Evolutionary conservation across 2,329 filamentous ascomycete genomes (phyloP).

Genomic region (Exophiala calicioides): DNA sequence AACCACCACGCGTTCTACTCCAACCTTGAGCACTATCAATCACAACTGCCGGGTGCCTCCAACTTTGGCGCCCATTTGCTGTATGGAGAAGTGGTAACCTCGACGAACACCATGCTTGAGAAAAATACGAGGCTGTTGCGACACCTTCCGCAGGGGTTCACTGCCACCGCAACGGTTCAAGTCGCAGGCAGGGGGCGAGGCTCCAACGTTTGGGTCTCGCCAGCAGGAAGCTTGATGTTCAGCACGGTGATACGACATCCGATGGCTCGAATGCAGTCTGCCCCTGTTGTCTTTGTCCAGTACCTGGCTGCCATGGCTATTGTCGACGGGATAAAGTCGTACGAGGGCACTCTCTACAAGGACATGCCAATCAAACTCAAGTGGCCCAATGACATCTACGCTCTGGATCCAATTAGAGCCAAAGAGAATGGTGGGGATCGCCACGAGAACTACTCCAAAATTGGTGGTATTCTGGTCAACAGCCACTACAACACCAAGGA

Average conservation of each 20-base stretch:
- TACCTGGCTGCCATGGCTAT: slow-evolving; percentile 89
- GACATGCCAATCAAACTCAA: slow-evolving; percentile 81
- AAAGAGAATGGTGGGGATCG: slow-evolving; percentile 21
- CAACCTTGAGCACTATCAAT: slow-evolving; percentile 68
- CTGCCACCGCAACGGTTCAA: slow-evolving; percentile 81
- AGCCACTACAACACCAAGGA: slow-evolving; percentile 73
- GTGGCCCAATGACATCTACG: slow-evolving; percentile 96
- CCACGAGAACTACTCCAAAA: slow-evolving; percentile 69
- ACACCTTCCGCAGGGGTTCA: slow-evolving; percentile 80
- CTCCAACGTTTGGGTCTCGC: slow-evolving; percentile 91
- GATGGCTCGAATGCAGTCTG: slow-evolving; percentile 66
- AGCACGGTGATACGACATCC: slow-evolving; percentile 85
- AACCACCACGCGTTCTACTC: slow-evolving; percentile 78
- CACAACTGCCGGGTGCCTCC: slow-evolving; percentile 42
- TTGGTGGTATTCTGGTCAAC: slow-evolving; percentile 90
- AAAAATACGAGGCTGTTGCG: slow-evolving; percentile 83
- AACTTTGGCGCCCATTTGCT: slow-evolving; percentile 75
- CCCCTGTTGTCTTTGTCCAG: slow-evolving; percentile 89
- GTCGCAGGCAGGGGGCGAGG: slow-evolving; percentile 85
- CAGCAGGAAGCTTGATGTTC: slow-evolving; percentile 81
- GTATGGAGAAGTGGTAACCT: slow-evolving; percentile 90
- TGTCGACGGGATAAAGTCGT: slow-evolving; percentile 77
- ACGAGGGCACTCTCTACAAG: slow-evolving; percentile 71
- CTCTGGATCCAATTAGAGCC: slow-evolving; percentile 57
- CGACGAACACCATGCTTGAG: slow-evolving; percentile 89